These are phyloP conservation scores for Rhodotorula glutinis DNA, from an alignment of 1,284 basidiomycete species.

Conservation along the genomic window DNA sequence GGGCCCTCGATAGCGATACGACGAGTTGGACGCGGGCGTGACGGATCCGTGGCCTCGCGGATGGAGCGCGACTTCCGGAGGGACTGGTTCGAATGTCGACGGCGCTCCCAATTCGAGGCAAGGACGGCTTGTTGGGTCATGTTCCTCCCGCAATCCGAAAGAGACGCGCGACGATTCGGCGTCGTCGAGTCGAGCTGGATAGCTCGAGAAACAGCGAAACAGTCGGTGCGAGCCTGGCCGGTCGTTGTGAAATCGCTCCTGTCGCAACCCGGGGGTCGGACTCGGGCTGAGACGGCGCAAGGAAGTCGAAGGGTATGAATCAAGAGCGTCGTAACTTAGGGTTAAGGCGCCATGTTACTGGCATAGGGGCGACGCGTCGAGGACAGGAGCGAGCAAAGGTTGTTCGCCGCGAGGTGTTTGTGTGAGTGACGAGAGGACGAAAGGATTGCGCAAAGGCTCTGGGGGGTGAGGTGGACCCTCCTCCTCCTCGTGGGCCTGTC, in stretches of 20 bases:
- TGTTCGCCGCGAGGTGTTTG: slow-evolving; percentile 2
- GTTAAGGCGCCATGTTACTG: slow-evolving; percentile 11
- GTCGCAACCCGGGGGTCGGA: background rate
- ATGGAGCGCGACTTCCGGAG: slow-evolving; percentile 10
- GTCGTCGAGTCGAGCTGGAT: no score
- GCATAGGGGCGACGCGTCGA: slow-evolving; percentile 23
- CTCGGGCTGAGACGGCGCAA: background rate
- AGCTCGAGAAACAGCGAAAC: no score
- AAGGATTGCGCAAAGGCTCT: no score
- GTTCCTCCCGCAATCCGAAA: background rate
- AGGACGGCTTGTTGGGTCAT: no score
- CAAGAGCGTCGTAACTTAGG: slow-evolving; percentile 14
- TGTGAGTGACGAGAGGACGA: background rate
- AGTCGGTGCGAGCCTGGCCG: no score
- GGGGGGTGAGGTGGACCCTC: no score
- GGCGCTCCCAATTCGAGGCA: background rate
- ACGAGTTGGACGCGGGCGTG: background rate
- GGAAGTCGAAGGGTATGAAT: no score
- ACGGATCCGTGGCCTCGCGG: background rate
- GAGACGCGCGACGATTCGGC: background rate
- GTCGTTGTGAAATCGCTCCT: no score
- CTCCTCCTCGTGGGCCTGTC: no score
- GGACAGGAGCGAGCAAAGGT: background rate
- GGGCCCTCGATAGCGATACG: background rate
- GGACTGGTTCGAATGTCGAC: background rate